phyloP scores from a whole-genome alignment of 305 asterid genomes.

The Salvia sclarea region DNA sequence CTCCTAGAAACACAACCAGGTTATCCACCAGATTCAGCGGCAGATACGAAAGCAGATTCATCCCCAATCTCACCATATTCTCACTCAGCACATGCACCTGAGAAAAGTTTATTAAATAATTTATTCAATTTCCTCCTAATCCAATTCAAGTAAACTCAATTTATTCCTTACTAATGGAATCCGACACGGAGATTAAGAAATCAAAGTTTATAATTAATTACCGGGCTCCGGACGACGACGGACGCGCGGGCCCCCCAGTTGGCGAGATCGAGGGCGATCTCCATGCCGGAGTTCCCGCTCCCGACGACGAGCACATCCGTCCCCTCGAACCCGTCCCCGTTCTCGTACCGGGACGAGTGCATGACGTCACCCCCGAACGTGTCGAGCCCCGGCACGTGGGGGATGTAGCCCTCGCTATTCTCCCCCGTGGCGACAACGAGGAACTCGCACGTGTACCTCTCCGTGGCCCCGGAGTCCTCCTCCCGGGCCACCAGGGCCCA shows the following conservation, averaged over 20 bases:
- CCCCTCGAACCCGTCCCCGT: conserved; percentile 32
- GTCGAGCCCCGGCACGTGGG: conserved; percentile 41
- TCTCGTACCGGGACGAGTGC: conserved; percentile 45
- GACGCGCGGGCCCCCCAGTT: conserved; percentile 46
- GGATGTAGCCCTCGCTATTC: conserved; percentile 46
- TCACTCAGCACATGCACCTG: conserved; percentile 52
- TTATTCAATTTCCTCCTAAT: too few species aligned
- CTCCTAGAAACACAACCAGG: conserved; percentile 31
- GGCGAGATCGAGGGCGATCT: conserved; percentile 40
- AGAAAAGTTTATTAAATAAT: too few species aligned
- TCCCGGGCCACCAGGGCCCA: conserved; percentile 44
- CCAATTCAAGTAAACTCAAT: not conserved
- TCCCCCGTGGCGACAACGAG: conserved; percentile 62
- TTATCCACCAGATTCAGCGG: conserved; percentile 42
- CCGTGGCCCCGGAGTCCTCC: not conserved
- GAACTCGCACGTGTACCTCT: conserved; percentile 36
- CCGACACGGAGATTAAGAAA: too few species aligned
- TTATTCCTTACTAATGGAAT: too few species aligned
- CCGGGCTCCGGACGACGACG: conserved; percentile 50
- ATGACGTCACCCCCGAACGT: conserved; percentile 42
- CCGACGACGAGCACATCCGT: conserved; percentile 47
- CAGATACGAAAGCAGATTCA: conserved; percentile 36
- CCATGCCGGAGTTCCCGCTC: conserved; percentile 53
- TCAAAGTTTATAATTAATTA: not conserved
- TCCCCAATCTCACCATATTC: conserved; percentile 46